Base-by-base conservation (phyloP, 2,329 filamentous ascomycete genomes). In the Amesomyces nigricolor region DNA sequence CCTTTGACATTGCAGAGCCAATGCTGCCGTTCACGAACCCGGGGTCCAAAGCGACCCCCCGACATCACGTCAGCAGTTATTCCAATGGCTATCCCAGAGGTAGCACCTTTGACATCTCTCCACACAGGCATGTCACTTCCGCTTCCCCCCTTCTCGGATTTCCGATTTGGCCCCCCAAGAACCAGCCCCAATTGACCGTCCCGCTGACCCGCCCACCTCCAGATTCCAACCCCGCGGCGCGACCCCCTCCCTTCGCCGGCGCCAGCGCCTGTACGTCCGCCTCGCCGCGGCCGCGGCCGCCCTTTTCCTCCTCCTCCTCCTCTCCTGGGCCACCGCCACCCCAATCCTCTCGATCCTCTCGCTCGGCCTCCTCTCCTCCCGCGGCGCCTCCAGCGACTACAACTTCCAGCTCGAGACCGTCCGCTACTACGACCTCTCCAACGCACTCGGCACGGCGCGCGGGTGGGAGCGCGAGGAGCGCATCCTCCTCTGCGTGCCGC, bases 391-490 rank as follows among this genome's bases (percentile, higher is more conserved):
- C 13, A 5, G 42, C 48, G 44, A 37, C 16, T 19, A 86, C 51
- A 85, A 88, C 62, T 81, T 89, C 60, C 86, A 95, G 67, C 83
- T 97, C 56, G 90, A 97, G 70, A 97, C 92, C 1, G 89, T 99
- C 58, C 89, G 92, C 70, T 97, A 99, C 74, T 97, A 97, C 73
- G 94, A 99, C 70, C 78, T 99, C 60, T 87, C 87, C 62, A 89
- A 94, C 69, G 90, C 95, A 5, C 88, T 94, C 69, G 94, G 94
- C 45, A 94, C 91, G 7, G 89, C 89, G 51, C 85, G 88, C 62
- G 95, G 94, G 5, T 99, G 94, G 94, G 92, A 97, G 72, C 82
- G 91, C 57, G 94, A 95, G 70, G 94, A 99, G 74, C 85, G 94
- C 61, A 96, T 99, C 63, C 78, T 99, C 32, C 81, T 99, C 56